A percentile compares a stretch with the other conserved stretches of the same genome.
phyloP scores from a whole-genome alignment of 768 basidiomycete species.

The Pholiota conissans region DNA sequence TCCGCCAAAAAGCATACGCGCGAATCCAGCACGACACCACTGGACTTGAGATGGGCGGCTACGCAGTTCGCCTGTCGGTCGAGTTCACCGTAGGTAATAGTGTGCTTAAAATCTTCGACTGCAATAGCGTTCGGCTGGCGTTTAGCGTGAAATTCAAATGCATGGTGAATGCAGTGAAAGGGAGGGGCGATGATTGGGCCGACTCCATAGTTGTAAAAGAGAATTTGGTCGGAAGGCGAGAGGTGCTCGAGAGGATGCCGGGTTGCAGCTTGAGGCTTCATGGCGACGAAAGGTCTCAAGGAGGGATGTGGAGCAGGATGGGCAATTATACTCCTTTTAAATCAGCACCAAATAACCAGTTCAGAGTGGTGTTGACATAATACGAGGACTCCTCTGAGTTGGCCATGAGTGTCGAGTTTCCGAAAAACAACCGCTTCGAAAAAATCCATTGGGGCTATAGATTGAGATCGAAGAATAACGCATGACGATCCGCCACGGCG shows the following conservation, averaged over 20 bases:
- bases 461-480: conserved; percentile 18
- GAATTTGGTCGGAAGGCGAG: conserved; percentile 38
- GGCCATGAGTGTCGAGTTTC: conserved; percentile 13
- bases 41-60: conserved; percentile 40
- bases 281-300: conserved; percentile 9
- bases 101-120: conserved; percentile 46
- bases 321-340: conserved; percentile 19
- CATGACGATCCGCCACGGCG: conserved; percentile 22
- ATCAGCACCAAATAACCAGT: conserved; percentile 8
- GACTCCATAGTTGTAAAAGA: conserved; percentile 46
- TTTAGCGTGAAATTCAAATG: conserved; percentile 49
- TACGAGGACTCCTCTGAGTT: conserved; percentile 10
- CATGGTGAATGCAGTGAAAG: conserved; percentile 55
- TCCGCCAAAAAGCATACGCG: conserved; percentile 57
- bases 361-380: conserved; percentile 16
- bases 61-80: conserved; percentile 48
- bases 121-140: conserved; percentile 43
- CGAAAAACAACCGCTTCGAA: conserved; percentile 23
- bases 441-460: conserved; percentile 15
- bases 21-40: conserved; percentile 45
- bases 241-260: conserved; percentile 30
- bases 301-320: conserved; percentile 9
- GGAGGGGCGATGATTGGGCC: conserved; percentile 36
- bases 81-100: conserved; percentile 52
- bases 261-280: conserved; percentile 22